Evolutionary conservation across 805 yeast genomes (phyloP), one percentile per base, ranked within the genome.

Genomic region (Pichia exigua): DNA sequence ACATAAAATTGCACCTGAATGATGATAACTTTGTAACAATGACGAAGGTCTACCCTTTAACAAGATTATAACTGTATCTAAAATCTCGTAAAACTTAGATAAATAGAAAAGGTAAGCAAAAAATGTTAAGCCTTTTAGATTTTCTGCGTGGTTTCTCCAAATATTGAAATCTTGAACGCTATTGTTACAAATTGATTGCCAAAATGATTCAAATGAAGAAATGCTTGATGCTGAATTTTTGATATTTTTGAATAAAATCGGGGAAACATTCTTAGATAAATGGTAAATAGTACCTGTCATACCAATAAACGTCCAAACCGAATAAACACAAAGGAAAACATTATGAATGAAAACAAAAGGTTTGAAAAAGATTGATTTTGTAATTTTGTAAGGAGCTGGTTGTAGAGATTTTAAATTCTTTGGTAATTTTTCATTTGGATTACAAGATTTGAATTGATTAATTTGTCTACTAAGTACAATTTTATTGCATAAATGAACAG

Each of bases 1-100:
- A 54, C 87, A 82, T 67, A 84, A 70, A 81, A 84, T 84, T 46
- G 90, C 90, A 26, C 90, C 90, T 6, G 89, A 78, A 65, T 84
- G 90, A 64, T 84, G 90, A 67, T 84, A 84, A 52, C 85, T 79
- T 66, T 84, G 90, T 61, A 84, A 71, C 52, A 84, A 68, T 7
- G 84, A 78, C 15, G 85, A 78, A 17, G 81, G 84, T 63, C 75
- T 74, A 43, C 90, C 90, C 65, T 84, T 84, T 53, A 82, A 70
- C 50, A 84, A 70, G 51, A 84, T 84, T 57, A 84, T 79, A 38
- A 77, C 65, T 5, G 90, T 84, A 65, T 84, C 90, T 18, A 84
- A 58, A 43, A 84, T 83, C 66, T 84, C 90, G 61, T 84, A 84
- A 60, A 79, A 84, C 66, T 84, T 84, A 56, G 86, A 79, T 44